Base-by-base conservation (phyloP, 257 asterid genomes). In the Rauvolfia tetraphylla region DNA sequence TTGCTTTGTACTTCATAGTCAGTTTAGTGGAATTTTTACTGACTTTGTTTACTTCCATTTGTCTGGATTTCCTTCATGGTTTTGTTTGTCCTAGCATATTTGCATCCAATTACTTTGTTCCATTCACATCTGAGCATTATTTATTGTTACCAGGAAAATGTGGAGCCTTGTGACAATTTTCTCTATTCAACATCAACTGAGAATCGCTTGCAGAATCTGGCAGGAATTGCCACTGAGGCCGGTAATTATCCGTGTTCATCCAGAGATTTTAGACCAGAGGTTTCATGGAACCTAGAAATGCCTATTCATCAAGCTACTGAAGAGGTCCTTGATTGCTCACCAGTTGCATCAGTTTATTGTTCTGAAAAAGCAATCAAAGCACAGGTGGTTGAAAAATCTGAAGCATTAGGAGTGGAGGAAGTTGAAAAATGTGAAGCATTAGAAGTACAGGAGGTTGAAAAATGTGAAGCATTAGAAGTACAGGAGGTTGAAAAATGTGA, bases 81-180 rank as follows among this genome's bases (percentile, higher is more conserved):
- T 68, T 63, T 38, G 34, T 25, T 62, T 51, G 14, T 15, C n/a
- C 36, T 63, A 14, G 7, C 25, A 25, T 33, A 53, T 65, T 65
- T 65, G 27, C 71, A 7, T 65, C 22, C 8, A 14, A 14, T 12
- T 34, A 18, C 23, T 65, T 18, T 36, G 6, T 36, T 20, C 9
- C 27, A 65, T 65, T 34, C 1, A 36, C 17, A 8, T 57, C 74
- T 69, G 69, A 71, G 46, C 34, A 54, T 61, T 59, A 22, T 46
- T 65, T 66, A 36, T 20, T 65, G n/a, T 58, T 63, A 44, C 44
- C 87, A 91, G 96, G 93, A 79, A 79, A 87, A 80, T 70, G 84
- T 68, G 49, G 89, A 79, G 81, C 83, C 78, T 75, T 72, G 73
- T 7, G 84, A 75, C 25, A 77, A 85, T 76, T 78, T 87, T 75